phyloP scores from a whole-genome alignment of 2,329 filamentous ascomycete genomes.

The Aspergillus neoniger region DNA sequence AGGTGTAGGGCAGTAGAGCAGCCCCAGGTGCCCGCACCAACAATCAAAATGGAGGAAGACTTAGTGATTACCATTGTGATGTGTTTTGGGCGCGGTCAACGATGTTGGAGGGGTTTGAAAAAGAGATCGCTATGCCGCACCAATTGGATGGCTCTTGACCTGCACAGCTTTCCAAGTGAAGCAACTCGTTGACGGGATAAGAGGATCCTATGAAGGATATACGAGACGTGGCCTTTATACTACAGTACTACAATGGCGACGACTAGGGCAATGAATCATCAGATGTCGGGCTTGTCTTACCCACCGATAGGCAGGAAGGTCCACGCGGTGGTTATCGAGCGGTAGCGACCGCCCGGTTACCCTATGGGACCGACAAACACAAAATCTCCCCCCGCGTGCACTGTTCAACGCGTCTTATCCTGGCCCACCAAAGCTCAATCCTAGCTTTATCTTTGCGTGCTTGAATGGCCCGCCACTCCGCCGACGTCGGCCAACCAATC shows the following conservation, averaged over 20 bases:
- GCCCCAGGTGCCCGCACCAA: conserved; percentile 53
- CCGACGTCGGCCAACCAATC: not conserved
- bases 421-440: not conserved
- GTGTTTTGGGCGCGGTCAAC: not conserved
- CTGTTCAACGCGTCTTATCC: conserved; percentile 2
- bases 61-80: conserved; percentile 18
- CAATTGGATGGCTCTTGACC: not conserved
- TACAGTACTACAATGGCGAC: not conserved
- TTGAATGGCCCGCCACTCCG: not conserved
- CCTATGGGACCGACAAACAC: conserved; percentile 5
- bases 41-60: conserved; percentile 41
- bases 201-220: not conserved
- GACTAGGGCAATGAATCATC: not conserved
- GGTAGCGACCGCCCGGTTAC: not conserved
- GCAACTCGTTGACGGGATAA: not conserved
- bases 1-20: conserved; percentile 53
- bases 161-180: not conserved
- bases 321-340: conserved; percentile 10
- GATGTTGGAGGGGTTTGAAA: not conserved
- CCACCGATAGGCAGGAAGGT: conserved; percentile 6
- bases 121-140: not conserved
- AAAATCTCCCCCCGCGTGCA: conserved; percentile 8
- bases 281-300: not conserved
- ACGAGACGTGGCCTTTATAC: not conserved
- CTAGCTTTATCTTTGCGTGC: not conserved